Conservation (phyloP, 1,284 basidiomycete genomes). For the Filobasidium uniguttulatum region DNA sequence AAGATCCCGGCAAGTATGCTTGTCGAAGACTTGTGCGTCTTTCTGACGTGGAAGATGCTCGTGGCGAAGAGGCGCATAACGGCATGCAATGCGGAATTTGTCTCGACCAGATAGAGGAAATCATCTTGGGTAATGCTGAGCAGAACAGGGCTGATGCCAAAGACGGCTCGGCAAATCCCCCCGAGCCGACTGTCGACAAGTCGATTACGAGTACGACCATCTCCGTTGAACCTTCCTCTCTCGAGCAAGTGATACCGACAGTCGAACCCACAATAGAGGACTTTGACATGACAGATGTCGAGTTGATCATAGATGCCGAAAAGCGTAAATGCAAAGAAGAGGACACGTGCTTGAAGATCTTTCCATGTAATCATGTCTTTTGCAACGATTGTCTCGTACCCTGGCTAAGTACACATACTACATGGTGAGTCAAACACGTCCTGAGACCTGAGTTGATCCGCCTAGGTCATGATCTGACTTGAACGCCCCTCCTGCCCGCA, state of each 20-base stretch:
- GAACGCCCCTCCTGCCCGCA: conserved; percentile 12
- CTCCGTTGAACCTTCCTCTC: too few species aligned
- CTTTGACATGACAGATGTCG: conserved; percentile 11
- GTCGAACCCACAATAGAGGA: neutral
- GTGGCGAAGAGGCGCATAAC: neutral
- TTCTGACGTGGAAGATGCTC: neutral
- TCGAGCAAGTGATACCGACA: too few species aligned
- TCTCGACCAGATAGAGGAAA: conserved; percentile 11
- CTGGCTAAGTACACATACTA: conserved; percentile 33
- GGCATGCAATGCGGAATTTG: conserved; percentile 15
- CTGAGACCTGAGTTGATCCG: too few species aligned
- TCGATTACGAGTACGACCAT: too few species aligned
- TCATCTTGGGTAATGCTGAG: neutral
- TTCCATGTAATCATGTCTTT: conserved; percentile 36
- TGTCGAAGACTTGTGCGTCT: neutral
- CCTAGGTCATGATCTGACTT: neutral
- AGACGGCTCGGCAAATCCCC: too few species aligned
- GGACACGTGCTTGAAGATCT: conserved; percentile 23
- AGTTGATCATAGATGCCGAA: conserved; percentile 11
- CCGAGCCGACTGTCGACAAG: too few species aligned
- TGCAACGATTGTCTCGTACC: conserved; percentile 31
- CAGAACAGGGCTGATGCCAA: too few species aligned
- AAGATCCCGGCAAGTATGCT: conserved; percentile 10
- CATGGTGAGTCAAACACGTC: conserved; percentile 32
- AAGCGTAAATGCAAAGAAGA: conserved; percentile 15